Base-by-base conservation (phyloP, 495 filamentous ascomycete genomes). In the Pyrenopolyporus hunteri region DNA sequence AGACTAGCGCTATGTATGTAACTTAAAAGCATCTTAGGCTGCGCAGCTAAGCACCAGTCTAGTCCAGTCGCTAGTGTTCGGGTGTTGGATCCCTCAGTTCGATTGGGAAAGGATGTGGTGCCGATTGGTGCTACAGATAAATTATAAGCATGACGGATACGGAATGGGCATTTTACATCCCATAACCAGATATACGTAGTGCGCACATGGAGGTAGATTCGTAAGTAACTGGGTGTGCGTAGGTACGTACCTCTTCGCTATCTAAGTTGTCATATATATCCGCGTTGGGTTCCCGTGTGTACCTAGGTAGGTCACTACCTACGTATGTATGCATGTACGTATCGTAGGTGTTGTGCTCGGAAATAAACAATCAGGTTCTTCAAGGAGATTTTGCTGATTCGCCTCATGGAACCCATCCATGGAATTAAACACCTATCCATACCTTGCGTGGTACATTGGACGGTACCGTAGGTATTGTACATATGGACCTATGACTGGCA, bases 81-180 rank as follows among this genome's bases (percentile, higher is more conserved):
- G 29, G 52, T 20, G 33, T 56, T 57, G 46, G 42, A 44, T 37
- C 19, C 31, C 53, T 57, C 25, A 29, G n/a, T 29, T 52, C 37
- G 39, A 57, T 40, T 52, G 47, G 45, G 39, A 52, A 37, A 37
- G 53, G 31, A 39, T 32, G 32, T 16, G 26, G 13, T 48, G 60
- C 47, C 48, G 61, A 59, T 64, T 64, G 53, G 49, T 53, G 50
- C 50, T 64, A 44, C 55, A 64, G 61, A 64, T 64, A 58, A 53
- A 52, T 47, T 45, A 36, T 54, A 50, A 59, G 61, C 61, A 39
- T 57, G 59, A 44, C 9, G 20, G 29, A 49, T 29, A 23, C 20
- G 37, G 49, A 42, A 52, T n/a, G 20, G 42, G 14, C 35, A 20
- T 25, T 40, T n/a, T n/a, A n/a, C n/a, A n/a, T n/a, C n/a, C n/a